A percentile compares a stretch with the other conserved stretches of the same genome.
These are phyloP conservation scores for Talaromyces funiculosus DNA, from an alignment of 2,329 filamentous ascomycete species.

Conservation along the genomic window DNA sequence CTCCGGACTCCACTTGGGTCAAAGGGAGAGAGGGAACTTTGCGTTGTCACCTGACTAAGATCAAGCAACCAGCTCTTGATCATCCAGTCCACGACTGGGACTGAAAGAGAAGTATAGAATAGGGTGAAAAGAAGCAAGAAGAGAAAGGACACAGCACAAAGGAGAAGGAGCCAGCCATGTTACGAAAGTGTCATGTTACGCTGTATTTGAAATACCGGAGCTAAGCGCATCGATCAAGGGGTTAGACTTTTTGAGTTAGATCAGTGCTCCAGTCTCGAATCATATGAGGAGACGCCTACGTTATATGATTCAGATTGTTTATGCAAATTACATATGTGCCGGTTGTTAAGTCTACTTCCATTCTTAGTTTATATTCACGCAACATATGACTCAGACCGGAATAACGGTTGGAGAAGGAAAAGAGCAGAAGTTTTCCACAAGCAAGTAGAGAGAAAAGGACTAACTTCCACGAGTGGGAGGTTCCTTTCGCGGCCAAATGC, in stretches of 20 bases:
- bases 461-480: constrained; percentile 5
- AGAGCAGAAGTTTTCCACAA: too few species aligned
- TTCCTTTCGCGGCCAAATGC: neutral
- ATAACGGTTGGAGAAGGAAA: too few species aligned
- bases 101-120: neutral
- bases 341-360: neutral
- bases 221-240: neutral
- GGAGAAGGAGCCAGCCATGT: neutral
- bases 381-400: neutral
- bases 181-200: neutral
- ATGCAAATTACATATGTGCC: neutral
- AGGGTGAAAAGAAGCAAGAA: too few species aligned
- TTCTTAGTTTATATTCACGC: neutral
- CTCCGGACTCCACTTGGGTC: neutral
- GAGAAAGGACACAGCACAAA: neutral
- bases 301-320: neutral
- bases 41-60: neutral
- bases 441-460: neutral
- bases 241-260: constrained; percentile 1
- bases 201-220: neutral
- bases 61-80: neutral
- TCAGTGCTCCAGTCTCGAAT: neutral
- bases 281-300: neutral
- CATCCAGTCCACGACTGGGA: neutral
- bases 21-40: neutral